These are phyloP conservation scores for Hura crepitans DNA, from an alignment of 441 rosid genomes.

Conservation along the genomic window DNA sequence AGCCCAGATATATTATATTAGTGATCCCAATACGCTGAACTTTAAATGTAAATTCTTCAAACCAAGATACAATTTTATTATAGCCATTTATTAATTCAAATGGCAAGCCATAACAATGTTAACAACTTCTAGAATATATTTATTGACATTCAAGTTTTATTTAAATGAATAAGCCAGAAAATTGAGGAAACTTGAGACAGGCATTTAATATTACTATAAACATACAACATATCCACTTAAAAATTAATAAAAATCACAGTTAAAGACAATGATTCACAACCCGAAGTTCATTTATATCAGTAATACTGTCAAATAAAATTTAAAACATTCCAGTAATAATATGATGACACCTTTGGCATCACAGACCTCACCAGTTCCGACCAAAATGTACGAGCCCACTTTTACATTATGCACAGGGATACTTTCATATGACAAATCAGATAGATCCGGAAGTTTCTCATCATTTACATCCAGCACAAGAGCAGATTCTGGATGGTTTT, in stretches of 20 bases:
- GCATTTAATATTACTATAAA: background rate
- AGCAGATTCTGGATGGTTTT: conserved; percentile 82
- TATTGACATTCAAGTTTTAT: background rate
- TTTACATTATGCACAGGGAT: conserved; percentile 79
- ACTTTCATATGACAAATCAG: conserved; percentile 67
- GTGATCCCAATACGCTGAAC: conserved; percentile 2
- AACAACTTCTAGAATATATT: background rate
- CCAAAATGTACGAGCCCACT: conserved; percentile 82
- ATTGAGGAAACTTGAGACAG: background rate
- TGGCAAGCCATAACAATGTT: background rate
- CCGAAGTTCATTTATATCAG: conserved; percentile 4
- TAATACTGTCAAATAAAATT: background rate
- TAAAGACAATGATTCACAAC: background rate
- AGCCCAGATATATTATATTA: conserved; percentile 21
- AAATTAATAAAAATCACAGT: background rate
- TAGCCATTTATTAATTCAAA: conserved; percentile 8
- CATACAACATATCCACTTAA: background rate
- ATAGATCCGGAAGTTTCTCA: conserved; percentile 55
- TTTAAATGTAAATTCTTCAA: background rate
- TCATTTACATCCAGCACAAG: conserved; percentile 61
- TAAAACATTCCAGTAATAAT: background rate
- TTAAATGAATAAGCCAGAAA: background rate
- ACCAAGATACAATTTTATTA: conserved; percentile 2
- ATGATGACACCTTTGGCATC: conserved; percentile 11
- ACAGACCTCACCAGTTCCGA: conserved; percentile 99